Evolutionary conservation across 805 yeast genomes (phyloP), one percentile per base, ranked within the genome.

Genomic region (Candida schatavii): DNA sequence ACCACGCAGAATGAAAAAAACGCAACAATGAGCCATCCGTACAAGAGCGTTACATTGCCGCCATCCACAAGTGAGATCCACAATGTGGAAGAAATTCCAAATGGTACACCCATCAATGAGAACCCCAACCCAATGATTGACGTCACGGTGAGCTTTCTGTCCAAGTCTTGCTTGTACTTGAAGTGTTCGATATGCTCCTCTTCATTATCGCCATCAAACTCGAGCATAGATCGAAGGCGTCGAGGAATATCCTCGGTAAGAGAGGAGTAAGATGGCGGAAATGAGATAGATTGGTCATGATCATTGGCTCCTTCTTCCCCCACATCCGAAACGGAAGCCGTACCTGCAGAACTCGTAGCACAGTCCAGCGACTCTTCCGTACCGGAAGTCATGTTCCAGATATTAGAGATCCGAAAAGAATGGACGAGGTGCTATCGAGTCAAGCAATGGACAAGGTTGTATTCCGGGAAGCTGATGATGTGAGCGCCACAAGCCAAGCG

Each of bases 61-160:
- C 95, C 95, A 60, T 85, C 86, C 7, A 80, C 72, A 40, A 86
- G 63, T 3, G 87, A 84, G 23, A 83, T 81, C 54, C 83, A 79
- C 57, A 86, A 68, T 1, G 89, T 84, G 3, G 88, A 79, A 7
- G 88, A 79, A 51, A 86, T 73, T 1, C 91, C 89, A 51, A 85
- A 74, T 0, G 90, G 91, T 0, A 88, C 90, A 32, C 88, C 86
- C 90, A 86, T 84, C 25, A 86, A 63, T 1, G 89, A 80, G 56
- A 86, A 85, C 0, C 93, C 91, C 19, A 86, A 64, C 3, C 93
- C 95, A 18, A 86, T 77, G 35, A 86, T 78, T 0, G 90, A 82
- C 1, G 80, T 68, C 9, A 83, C 81, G 0, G 87, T 81, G 42
- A 85, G 70, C 46, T 83, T 80, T 50, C 88, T 72, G 45, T 78